Evolutionary conservation across 2,329 filamentous ascomycete genomes (phyloP).

Genomic region (Cladosporium sp.): DNA sequence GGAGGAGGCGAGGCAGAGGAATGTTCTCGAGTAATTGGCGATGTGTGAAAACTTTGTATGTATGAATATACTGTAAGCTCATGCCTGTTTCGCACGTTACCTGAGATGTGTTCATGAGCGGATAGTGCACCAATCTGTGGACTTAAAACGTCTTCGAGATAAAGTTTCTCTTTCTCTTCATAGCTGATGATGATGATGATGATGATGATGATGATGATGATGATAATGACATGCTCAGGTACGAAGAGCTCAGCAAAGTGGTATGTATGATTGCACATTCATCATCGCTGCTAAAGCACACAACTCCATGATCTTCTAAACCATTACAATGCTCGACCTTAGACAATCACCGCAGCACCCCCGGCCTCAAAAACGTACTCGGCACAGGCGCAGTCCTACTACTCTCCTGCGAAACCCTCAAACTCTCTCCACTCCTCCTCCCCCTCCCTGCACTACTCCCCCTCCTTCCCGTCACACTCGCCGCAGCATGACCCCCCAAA

Average conservation of each 20-base stretch:
- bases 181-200: not conserved
- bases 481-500: not conserved
- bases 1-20: constrained; percentile 57
- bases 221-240: not conserved
- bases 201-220: not conserved
- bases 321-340: constrained; percentile 38
- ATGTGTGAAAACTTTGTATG: not conserved
- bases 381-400: not conserved
- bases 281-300: not conserved
- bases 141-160: no score
- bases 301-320: not conserved
- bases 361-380: constrained; percentile 3
- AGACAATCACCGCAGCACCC: not conserved
- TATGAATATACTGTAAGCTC: not conserved
- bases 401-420: constrained; percentile 12
- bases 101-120: no score
- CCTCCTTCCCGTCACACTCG: constrained; percentile 7
- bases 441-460: not conserved
- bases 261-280: not conserved
- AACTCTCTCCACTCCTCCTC: constrained; percentile 5
- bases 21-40: constrained; percentile 37
- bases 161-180: not conserved
- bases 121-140: no score
- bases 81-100: not conserved
- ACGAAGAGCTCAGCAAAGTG: not conserved